phyloP scores from a whole-genome alignment of 192 early-diverging fungal species.

The Pilobolus umbonatus region DNA sequence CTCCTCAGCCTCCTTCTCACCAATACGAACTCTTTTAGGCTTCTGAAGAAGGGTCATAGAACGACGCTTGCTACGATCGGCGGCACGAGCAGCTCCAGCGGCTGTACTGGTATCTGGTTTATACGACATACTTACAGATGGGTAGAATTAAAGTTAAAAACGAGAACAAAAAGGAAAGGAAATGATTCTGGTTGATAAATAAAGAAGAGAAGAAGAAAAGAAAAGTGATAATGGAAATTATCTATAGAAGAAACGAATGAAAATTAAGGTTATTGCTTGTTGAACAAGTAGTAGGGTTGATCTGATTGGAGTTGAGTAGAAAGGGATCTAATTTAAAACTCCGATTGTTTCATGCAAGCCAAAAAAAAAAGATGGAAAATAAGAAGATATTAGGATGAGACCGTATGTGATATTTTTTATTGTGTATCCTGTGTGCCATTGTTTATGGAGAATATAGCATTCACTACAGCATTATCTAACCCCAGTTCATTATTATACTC shows the following conservation, averaged over 20 bases:
- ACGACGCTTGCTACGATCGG: conserved; percentile 16
- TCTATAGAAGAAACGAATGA: too few species aligned
- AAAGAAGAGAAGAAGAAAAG: conserved; percentile 5
- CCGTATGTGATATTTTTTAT: neutral
- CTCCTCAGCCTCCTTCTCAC: conserved; percentile 19
- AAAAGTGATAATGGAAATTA: conserved; percentile 9
- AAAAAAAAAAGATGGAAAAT: neutral
- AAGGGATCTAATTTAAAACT: too few species aligned
- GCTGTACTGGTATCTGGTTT: conserved; percentile 14
- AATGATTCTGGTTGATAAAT: neutral
- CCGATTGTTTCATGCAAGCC: neutral
- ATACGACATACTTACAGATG: conserved; percentile 1
- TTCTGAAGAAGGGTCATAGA: conserved; percentile 8
- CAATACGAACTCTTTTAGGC: conserved; percentile 13
- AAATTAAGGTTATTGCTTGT: too few species aligned
- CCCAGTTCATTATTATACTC: conserved; percentile 25
- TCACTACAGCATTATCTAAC: conserved; percentile 27
- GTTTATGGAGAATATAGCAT: conserved; percentile 31
- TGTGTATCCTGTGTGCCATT: conserved; percentile 18
- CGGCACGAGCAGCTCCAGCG: conserved; percentile 9
- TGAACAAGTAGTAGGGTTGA: too few species aligned
- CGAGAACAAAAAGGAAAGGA: conserved; percentile 1
- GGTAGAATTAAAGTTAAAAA: neutral
- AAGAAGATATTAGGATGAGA: neutral
- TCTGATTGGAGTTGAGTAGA: too few species aligned